A percentile compares a stretch with the other conserved stretches of the same genome.
Conservation (phyloP, 1,139 yeast genomes). For the Yamadazyma kanchanaburiensis region DNA sequence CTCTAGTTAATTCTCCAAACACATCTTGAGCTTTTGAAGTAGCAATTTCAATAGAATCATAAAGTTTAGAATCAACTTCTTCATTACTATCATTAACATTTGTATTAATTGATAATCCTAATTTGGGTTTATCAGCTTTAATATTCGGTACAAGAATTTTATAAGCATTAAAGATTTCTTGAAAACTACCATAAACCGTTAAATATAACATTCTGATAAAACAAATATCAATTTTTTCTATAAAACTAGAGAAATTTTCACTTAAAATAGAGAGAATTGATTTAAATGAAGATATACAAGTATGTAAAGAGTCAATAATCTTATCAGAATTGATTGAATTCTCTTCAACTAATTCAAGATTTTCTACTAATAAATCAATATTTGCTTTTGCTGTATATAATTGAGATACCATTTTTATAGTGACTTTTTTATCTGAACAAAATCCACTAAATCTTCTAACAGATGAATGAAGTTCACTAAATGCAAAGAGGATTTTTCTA, state of each 20-base stretch:
- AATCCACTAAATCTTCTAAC: slow-evolving; percentile 65
- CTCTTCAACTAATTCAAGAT: slow-evolving; percentile 55
- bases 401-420: slow-evolving; percentile 55
- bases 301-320: slow-evolving; percentile 27
- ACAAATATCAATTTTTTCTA: slow-evolving; percentile 60
- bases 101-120: slow-evolving; percentile 21
- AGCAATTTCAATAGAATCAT: slow-evolving; percentile 70
- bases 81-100: slow-evolving; percentile 20
- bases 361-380: slow-evolving; percentile 58
- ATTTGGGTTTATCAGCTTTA: slow-evolving; percentile 9
- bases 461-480: slow-evolving; percentile 70
- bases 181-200: slow-evolving; percentile 68
- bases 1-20: slow-evolving; percentile 71
- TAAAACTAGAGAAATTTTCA: slow-evolving; percentile 45
- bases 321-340: slow-evolving; percentile 27
- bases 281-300: slow-evolving; percentile 46
- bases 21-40: slow-evolving; percentile 78
- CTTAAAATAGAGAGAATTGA: slow-evolving; percentile 48
- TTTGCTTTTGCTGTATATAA: slow-evolving; percentile 56
- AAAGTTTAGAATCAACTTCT: slow-evolving; percentile 73
- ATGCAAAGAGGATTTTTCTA: slow-evolving; percentile 54
- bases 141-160: slow-evolving; percentile 42
- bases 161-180: slow-evolving; percentile 76
- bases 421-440: slow-evolving; percentile 60
- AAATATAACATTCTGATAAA: slow-evolving; percentile 71